phyloP scores from a whole-genome alignment of 306 rosid genomes.

The Quillaja saponaria region DNA sequence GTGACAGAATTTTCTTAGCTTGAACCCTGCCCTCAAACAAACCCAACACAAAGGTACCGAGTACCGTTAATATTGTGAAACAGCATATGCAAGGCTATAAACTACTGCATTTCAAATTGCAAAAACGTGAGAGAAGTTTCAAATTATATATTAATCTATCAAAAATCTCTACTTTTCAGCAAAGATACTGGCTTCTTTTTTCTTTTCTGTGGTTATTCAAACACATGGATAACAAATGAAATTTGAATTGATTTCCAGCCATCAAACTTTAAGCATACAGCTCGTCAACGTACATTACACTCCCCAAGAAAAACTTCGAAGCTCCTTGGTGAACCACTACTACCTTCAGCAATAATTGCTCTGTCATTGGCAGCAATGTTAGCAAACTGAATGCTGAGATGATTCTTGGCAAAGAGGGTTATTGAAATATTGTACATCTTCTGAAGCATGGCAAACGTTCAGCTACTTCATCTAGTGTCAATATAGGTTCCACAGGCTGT shows the following conservation, averaged over 20 bases:
- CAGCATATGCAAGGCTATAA: too few relatives aligned
- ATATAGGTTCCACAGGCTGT: conserved; percentile 45
- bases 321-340: conserved; percentile 89
- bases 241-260: conserved; percentile 1
- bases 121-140: too few relatives aligned
- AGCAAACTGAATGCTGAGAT: background rate
- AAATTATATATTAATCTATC: conserved; percentile 1
- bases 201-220: conserved; percentile 17
- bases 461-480: conserved; percentile 40
- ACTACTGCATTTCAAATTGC: too few relatives aligned
- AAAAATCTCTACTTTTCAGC: conserved; percentile 29
- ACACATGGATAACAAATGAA: background rate
- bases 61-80: too few relatives aligned
- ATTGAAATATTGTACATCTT: conserved; percentile 48
- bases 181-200: conserved; percentile 19
- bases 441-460: conserved; percentile 66
- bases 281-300: conserved; percentile 69
- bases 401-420: conserved; percentile 7
- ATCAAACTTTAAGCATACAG: conserved; percentile 43
- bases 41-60: too few relatives aligned
- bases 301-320: conserved; percentile 76
- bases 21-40: too few relatives aligned
- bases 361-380: conserved; percentile 85
- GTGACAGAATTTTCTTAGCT: too few relatives aligned
- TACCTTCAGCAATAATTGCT: conserved; percentile 89